These are phyloP conservation scores for Lecanicillium sp. DNA, from an alignment of 2,329 filamentous ascomycete genomes.

Conservation along the genomic window DNA sequence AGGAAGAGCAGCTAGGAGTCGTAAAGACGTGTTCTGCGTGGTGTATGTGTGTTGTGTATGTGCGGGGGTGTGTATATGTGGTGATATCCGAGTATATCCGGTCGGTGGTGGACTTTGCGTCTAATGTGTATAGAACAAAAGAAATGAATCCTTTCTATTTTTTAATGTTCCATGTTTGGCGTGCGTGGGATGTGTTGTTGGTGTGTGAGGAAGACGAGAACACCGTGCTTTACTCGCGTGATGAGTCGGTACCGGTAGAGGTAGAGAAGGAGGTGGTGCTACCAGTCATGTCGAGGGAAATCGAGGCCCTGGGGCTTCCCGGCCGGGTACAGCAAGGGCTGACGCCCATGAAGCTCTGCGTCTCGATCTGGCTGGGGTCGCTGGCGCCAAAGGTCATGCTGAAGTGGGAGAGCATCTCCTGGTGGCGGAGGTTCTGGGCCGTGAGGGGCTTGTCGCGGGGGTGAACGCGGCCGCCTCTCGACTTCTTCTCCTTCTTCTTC, in stretches of 20 bases:
- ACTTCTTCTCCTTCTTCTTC: slow-evolving; percentile 11
- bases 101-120: too few relatives aligned
- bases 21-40: too few relatives aligned
- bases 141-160: too few relatives aligned
- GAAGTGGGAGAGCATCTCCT: slow-evolving; percentile 38
- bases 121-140: too few relatives aligned
- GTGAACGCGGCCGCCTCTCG: slow-evolving; percentile 20
- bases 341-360: slow-evolving; percentile 26
- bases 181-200: too few relatives aligned
- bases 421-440: slow-evolving; percentile 36
- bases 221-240: background rate
- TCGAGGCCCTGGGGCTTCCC: slow-evolving; percentile 18
- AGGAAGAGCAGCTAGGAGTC: too few relatives aligned
- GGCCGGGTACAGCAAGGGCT: slow-evolving; percentile 37
- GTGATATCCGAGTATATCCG: too few relatives aligned
- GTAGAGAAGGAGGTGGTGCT: slow-evolving; percentile 13
- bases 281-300: slow-evolving; percentile 18
- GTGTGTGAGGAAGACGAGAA: background rate
- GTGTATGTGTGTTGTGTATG: too few relatives aligned
- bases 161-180: too few relatives aligned
- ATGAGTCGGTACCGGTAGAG: slow-evolving; percentile 10
- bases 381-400: slow-evolving; percentile 37
- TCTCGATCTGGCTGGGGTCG: slow-evolving; percentile 23
- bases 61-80: too few relatives aligned
- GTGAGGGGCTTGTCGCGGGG: slow-evolving; percentile 38